Percentiles rank a stretch among this genome's conserved stretches.
Conservation (phyloP, 2,329 filamentous ascomycete species). For the Aspergillus thermomutatus region DNA sequence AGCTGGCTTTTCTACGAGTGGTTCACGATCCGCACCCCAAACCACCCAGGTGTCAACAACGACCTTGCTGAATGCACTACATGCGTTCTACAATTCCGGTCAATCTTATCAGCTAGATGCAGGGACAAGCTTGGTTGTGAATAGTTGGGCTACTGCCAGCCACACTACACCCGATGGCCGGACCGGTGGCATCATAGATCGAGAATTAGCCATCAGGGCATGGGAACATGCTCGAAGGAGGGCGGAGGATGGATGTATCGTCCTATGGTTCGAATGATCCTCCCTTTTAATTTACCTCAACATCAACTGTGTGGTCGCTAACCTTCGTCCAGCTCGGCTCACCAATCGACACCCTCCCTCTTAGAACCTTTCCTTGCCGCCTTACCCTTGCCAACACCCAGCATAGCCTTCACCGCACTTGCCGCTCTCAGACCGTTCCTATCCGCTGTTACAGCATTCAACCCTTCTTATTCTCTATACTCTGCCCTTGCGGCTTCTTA, state of each 20-base stretch:
- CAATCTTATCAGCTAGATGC: slow-evolving; percentile 85
- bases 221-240: slow-evolving; percentile 96
- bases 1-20: slow-evolving; percentile 51
- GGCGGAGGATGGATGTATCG: slow-evolving; percentile 91
- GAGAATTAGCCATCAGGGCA: slow-evolving; percentile 71
- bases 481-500: slow-evolving; percentile 77
- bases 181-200: slow-evolving; percentile 75
- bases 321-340: slow-evolving; percentile 64
- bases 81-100: slow-evolving; percentile 79
- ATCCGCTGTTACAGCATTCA: slow-evolving; percentile 80
- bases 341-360: slow-evolving; percentile 82
- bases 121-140: slow-evolving; percentile 86
- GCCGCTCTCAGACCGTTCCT: slow-evolving; percentile 82
- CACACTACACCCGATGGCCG: slow-evolving; percentile 67
- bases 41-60: slow-evolving; percentile 85
- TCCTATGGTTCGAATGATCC: slow-evolving; percentile 63
- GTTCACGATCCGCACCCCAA: slow-evolving; percentile 56
- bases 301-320: slow-evolving; percentile 15
- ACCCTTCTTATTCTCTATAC: slow-evolving; percentile 78
- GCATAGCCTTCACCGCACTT: slow-evolving; percentile 71
- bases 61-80: slow-evolving; percentile 84
- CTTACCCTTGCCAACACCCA: slow-evolving; percentile 75
- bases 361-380: slow-evolving; percentile 76
- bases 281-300: not conserved
- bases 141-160: slow-evolving; percentile 86